phyloP scores from a whole-genome alignment of 2,329 filamentous ascomycete species.

The Hymenoscyphus repandus region DNA sequence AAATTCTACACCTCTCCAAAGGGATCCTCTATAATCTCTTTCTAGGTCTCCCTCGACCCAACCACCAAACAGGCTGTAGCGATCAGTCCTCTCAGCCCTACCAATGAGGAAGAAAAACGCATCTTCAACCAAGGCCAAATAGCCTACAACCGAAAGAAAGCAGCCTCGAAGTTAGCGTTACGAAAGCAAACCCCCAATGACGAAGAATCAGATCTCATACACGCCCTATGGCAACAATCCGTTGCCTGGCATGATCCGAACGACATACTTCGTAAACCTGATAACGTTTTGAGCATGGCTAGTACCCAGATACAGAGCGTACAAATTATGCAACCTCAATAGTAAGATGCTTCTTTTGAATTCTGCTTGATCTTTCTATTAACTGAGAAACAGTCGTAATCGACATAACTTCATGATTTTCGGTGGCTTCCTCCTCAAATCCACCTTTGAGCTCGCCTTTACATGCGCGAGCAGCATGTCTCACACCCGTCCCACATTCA shows the following conservation, averaged over 20 bases:
- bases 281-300: slow-evolving; percentile 58
- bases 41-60: slow-evolving; percentile 53
- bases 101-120: slow-evolving; percentile 56
- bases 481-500: slow-evolving; percentile 61
- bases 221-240: slow-evolving; percentile 64
- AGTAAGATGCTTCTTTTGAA: slow-evolving; percentile 23
- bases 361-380: not conserved
- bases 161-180: slow-evolving; percentile 52
- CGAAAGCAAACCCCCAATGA: slow-evolving; percentile 62
- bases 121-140: slow-evolving; percentile 58
- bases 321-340: slow-evolving; percentile 68
- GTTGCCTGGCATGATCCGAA: slow-evolving; percentile 58
- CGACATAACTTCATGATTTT: slow-evolving; percentile 72
- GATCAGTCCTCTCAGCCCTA: slow-evolving; percentile 54
- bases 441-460: slow-evolving; percentile 68
- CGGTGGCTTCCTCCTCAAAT: slow-evolving; percentile 64
- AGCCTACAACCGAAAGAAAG: slow-evolving; percentile 62
- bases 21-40: not conserved
- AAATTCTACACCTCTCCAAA: not conserved
- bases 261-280: slow-evolving; percentile 46
- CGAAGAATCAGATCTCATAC: slow-evolving; percentile 64
- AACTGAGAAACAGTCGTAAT: slow-evolving; percentile 40
- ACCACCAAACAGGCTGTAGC: slow-evolving; percentile 59
- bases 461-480: slow-evolving; percentile 65
- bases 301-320: slow-evolving; percentile 58